Evolutionary conservation across 2,329 filamentous ascomycete genomes (phyloP).

Genomic region (Corynespora cassiicola): DNA sequence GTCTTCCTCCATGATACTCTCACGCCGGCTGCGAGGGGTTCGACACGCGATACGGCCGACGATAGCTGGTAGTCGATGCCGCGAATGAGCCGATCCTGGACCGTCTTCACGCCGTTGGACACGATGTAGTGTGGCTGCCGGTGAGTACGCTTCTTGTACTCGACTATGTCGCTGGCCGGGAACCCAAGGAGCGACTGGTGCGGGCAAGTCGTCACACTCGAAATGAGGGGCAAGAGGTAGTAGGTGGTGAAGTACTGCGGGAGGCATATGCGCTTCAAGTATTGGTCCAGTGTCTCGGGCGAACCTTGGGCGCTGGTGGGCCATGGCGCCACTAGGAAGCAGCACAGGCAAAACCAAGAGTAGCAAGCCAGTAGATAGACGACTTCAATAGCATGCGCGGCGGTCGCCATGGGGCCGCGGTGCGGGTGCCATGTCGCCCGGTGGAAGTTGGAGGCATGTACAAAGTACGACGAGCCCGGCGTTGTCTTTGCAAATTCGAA

Average conservation of each 20-base stretch:
- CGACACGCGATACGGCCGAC: conserved; percentile 46
- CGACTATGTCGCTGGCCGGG: conserved; percentile 60
- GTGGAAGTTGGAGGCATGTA: conserved; percentile 63
- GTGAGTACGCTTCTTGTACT: conserved; percentile 57
- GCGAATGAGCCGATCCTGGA: conserved; percentile 54
- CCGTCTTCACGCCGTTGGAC: conserved; percentile 56
- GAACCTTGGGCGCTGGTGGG: conserved; percentile 10
- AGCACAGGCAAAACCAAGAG: conserved; percentile 61
- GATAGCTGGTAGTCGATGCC: conserved; percentile 53
- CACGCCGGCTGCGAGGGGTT: conserved; percentile 32
- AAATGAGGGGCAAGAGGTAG: conserved; percentile 63
- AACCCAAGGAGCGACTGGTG: conserved; percentile 59
- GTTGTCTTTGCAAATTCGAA: conserved; percentile 57
- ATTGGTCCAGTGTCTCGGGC: conserved; percentile 57
- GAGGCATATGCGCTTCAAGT: conserved; percentile 58
- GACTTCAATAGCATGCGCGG: conserved; percentile 52
- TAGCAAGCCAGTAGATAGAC: conserved; percentile 58
- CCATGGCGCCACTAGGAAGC: conserved; percentile 54
- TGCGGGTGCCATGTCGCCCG: too few species aligned
- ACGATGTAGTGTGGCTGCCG: conserved; percentile 60
- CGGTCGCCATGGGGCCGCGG: conserved; percentile 45
- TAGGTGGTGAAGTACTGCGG: conserved; percentile 55
- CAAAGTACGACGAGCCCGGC: conserved; percentile 50
- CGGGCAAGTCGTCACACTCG: conserved; percentile 62
- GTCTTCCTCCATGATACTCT: conserved; percentile 43